These are phyloP conservation scores for Boletellus deceptivus DNA, from an alignment of 1,284 basidiomycete species.

Conservation along the genomic window DNA sequence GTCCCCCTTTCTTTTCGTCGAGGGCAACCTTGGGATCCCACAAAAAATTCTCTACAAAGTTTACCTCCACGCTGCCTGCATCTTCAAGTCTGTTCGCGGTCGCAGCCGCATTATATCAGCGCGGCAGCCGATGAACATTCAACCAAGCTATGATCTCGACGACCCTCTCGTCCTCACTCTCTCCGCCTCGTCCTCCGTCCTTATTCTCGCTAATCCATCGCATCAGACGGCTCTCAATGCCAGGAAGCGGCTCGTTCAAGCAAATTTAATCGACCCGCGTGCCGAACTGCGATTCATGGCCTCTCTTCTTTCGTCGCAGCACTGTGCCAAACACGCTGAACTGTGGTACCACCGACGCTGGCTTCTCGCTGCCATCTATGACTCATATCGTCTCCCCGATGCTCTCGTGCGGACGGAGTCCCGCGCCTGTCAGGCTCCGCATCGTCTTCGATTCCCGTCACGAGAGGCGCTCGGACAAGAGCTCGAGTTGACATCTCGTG, in stretches of 20 bases:
- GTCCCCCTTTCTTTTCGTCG: constrained; percentile 52
- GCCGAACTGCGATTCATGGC: constrained; percentile 49
- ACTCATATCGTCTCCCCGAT: neutral
- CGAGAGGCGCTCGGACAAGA: constrained; percentile 40
- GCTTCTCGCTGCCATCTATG: constrained; percentile 42
- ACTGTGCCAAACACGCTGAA: constrained; percentile 59
- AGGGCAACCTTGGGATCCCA: constrained; percentile 64
- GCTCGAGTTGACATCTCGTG: constrained; percentile 42
- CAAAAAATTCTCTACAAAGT: constrained; percentile 51
- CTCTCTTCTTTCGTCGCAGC: constrained; percentile 48
- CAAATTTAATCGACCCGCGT: constrained; percentile 33
- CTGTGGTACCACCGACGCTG: constrained; percentile 69
- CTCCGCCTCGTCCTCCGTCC: constrained; percentile 41
- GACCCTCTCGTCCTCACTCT: constrained; percentile 8
- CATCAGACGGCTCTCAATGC: constrained; percentile 63
- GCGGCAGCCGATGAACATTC: neutral
- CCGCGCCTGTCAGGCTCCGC: neutral
- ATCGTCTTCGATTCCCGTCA: constrained; percentile 18
- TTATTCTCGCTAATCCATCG: constrained; percentile 64
- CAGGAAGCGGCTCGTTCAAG: constrained; percentile 50
- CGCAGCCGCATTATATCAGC: neutral
- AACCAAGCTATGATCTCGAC: constrained; percentile 1
- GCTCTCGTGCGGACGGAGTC: neutral
- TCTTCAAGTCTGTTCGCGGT: constrained; percentile 33
- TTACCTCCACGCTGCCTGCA: constrained; percentile 44